Percentiles rank a stretch among this genome's conserved stretches.
These are phyloP conservation scores for Magnaporthiopsis rhizophila DNA, from an alignment of 2,329 filamentous ascomycete genomes.

Conservation along the genomic window DNA sequence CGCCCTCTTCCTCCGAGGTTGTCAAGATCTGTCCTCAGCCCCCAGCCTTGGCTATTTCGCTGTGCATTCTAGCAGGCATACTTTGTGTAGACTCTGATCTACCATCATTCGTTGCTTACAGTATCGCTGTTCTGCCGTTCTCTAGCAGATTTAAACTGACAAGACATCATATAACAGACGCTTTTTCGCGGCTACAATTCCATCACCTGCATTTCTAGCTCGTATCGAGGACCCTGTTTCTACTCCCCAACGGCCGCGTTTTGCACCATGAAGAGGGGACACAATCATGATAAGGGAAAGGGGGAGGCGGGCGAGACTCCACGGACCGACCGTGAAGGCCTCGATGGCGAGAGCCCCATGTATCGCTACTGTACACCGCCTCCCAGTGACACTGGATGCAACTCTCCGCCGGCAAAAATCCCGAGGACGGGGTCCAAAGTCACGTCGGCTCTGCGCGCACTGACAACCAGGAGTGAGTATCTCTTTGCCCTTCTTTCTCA, in stretches of 20 bases:
- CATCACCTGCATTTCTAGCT: neutral
- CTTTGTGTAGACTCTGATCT: neutral
- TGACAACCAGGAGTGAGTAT: conserved; percentile 29
- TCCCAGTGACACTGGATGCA: neutral
- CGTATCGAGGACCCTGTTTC: neutral
- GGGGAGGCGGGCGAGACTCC: too few relatives aligned
- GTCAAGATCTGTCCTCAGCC: neutral
- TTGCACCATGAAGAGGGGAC: neutral
- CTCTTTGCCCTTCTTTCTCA: neutral
- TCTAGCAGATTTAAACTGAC: neutral
- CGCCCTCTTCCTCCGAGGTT: neutral
- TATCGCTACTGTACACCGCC: neutral
- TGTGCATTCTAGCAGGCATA: neutral
- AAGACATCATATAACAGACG: neutral
- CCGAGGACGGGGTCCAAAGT: conserved; percentile 32
- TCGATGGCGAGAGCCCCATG: neutral
- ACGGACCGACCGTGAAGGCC: neutral
- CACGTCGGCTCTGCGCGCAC: conserved; percentile 31
- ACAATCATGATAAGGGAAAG: neutral
- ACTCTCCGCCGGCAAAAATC: conserved; percentile 25
- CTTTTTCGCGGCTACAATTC: neutral
- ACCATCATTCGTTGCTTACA: neutral
- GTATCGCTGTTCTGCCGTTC: neutral
- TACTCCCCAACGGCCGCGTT: neutral
- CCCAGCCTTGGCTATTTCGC: neutral